Conservation (phyloP, 2,329 filamentous ascomycete genomes). For the Aspergillus awamori region DNA sequence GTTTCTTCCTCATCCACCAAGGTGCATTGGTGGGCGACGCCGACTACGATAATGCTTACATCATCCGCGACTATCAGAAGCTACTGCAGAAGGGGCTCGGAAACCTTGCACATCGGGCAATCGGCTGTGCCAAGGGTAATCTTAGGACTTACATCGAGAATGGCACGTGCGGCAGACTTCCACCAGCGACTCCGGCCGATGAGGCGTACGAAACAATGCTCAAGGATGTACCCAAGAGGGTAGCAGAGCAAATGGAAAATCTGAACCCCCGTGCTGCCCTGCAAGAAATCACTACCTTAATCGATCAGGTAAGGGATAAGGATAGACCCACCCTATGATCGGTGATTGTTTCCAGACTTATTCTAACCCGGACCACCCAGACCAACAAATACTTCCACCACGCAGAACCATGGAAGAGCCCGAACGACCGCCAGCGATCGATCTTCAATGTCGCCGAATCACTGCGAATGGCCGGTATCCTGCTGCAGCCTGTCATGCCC, state of each 20-base stretch:
- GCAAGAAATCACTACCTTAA: constrained; percentile 63
- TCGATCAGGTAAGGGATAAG: constrained; percentile 65
- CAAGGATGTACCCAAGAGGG: constrained; percentile 42
- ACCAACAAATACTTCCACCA: constrained; percentile 69
- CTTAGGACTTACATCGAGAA: constrained; percentile 61
- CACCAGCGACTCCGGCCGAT: constrained; percentile 34
- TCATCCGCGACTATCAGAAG: constrained; percentile 78
- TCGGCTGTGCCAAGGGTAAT: constrained; percentile 69
- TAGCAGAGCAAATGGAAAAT: constrained; percentile 62
- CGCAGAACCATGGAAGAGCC: constrained; percentile 67
- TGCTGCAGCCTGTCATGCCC: constrained; percentile 91
- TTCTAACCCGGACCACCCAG: constrained; percentile 39
- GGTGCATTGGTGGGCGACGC: constrained; percentile 77
- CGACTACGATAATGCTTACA: constrained; percentile 78
- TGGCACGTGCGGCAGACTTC: constrained; percentile 33
- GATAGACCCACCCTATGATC: constrained; percentile 7
- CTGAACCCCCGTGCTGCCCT: constrained; percentile 69
- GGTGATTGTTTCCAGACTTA: background rate
- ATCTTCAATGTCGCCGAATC: constrained; percentile 76
- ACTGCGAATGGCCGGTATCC: constrained; percentile 76
- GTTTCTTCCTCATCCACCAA: constrained; percentile 83
- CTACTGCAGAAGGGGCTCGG: constrained; percentile 76
- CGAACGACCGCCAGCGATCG: constrained; percentile 55
- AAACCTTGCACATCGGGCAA: constrained; percentile 74
- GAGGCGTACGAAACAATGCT: constrained; percentile 46